These are phyloP conservation scores for Exophiala calicioides DNA, from an alignment of 2,329 filamentous ascomycete species.

Conservation along the genomic window DNA sequence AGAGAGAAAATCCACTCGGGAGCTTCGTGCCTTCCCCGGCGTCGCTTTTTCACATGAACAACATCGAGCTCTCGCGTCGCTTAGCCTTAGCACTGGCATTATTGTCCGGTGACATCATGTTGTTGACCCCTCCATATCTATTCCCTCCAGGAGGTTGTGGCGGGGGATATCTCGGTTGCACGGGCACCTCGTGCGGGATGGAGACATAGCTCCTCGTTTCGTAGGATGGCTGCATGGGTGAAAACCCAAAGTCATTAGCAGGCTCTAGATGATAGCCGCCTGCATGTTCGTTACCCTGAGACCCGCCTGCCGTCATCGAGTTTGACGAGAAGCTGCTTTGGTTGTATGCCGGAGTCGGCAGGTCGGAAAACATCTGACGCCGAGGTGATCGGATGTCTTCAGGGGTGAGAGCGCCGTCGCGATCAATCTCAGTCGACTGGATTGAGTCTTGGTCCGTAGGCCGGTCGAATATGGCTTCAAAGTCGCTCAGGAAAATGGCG, in stretches of 20 bases:
- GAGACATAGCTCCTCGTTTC: conserved; percentile 32
- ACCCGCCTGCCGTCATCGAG: conserved; percentile 32
- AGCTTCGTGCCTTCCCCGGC: neutral
- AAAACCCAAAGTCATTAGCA: conserved; percentile 35
- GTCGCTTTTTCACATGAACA: conserved; percentile 22
- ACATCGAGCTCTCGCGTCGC: conserved; percentile 51
- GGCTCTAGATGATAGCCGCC: conserved; percentile 55
- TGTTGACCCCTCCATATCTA: conserved; percentile 39
- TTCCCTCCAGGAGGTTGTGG: conserved; percentile 24
- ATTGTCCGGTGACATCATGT: conserved; percentile 44
- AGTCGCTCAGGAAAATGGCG: conserved; percentile 89
- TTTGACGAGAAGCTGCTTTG: conserved; percentile 53
- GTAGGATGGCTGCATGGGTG: conserved; percentile 46
- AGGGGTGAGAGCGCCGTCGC: conserved; percentile 37
- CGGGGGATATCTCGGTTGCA: conserved; percentile 24
- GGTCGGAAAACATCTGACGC: conserved; percentile 65
- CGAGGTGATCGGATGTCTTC: conserved; percentile 65
- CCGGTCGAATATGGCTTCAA: conserved; percentile 77
- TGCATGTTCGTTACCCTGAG: conserved; percentile 28
- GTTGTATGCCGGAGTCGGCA: conserved; percentile 65
- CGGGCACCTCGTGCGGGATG: conserved; percentile 33
- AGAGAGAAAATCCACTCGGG: neutral
- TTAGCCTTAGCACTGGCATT: conserved; percentile 45
- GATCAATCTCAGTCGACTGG: conserved; percentile 36
- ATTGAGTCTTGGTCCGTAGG: conserved; percentile 45